These are phyloP conservation scores for Castanea crenata DNA, from an alignment of 306 rosid species.

Conservation along the genomic window DNA sequence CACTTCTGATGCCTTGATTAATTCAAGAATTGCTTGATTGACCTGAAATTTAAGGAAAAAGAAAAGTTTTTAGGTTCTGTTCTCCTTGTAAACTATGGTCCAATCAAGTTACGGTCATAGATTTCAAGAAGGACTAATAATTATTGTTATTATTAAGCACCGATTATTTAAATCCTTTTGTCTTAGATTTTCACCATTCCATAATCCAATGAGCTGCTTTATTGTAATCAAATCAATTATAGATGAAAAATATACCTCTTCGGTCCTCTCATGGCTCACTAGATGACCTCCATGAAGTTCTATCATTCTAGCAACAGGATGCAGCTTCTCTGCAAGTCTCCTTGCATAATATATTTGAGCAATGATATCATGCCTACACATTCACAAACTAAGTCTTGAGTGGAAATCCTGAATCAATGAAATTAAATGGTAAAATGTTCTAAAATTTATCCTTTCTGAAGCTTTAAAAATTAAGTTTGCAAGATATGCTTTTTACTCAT, in stretches of 20 bases:
- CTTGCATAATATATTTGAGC: conserved; percentile 77
- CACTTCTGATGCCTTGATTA: conserved; percentile 67
- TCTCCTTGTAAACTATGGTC: conserved; percentile 10
- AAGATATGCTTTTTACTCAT: neutral
- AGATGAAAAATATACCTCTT: conserved; percentile 59
- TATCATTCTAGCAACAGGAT: conserved; percentile 88
- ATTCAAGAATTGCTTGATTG: conserved; percentile 72
- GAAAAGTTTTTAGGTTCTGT: conserved; percentile 8
- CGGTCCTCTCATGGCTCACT: conserved; percentile 87
- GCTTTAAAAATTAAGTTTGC: neutral
- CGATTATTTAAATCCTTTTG: neutral
- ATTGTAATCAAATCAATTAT: neutral
- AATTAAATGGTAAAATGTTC: neutral
- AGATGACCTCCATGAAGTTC: conserved; percentile 96
- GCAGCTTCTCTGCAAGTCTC: conserved; percentile 75
- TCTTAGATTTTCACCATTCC: neutral
- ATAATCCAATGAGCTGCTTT: neutral
- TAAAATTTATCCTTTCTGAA: neutral
- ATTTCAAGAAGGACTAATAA: neutral
- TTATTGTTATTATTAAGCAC: no score
- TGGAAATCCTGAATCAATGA: conserved; percentile 10
- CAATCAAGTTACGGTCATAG: neutral
- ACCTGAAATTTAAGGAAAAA: conserved; percentile 51
- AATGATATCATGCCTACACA: conserved; percentile 74
- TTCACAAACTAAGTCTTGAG: conserved; percentile 15